These are phyloP conservation scores for Akanthomyces uredinophilus DNA, from an alignment of 2,329 filamentous ascomycete species.

Conservation along the genomic window DNA sequence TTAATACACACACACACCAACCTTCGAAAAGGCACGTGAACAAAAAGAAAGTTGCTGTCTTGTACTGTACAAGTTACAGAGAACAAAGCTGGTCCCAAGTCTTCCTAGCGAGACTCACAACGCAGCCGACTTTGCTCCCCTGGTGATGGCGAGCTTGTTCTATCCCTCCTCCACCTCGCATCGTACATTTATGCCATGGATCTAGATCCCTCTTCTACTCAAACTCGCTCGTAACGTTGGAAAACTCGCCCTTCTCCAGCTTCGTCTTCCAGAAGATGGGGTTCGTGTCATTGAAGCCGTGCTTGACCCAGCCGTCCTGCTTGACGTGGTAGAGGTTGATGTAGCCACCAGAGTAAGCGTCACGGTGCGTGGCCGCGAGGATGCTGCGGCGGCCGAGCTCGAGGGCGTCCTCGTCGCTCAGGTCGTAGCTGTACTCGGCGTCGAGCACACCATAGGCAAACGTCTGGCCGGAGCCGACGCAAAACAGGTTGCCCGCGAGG, in stretches of 20 bases:
- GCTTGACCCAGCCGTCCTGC: conserved; percentile 98
- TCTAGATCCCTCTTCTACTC: conserved; percentile 35
- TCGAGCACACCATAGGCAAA: conserved; percentile 98
- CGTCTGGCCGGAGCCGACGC: conserved; percentile 95
- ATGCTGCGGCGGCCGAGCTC: conserved; percentile 90
- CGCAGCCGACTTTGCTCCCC: neutral
- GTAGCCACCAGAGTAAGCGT: conserved; percentile 97
- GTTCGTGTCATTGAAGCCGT: conserved; percentile 97
- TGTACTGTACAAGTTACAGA: conserved; percentile 26
- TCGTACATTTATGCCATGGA: neutral
- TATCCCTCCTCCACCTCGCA: neutral
- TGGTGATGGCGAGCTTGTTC: neutral
- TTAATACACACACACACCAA: neutral
- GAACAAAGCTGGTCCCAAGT: neutral
- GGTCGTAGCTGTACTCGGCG: conserved; percentile 87
- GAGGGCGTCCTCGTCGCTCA: conserved; percentile 81
- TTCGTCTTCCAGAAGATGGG: conserved; percentile 99
- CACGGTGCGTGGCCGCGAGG: conserved; percentile 89
- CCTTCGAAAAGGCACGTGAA: neutral
- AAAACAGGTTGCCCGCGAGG: conserved; percentile 91
- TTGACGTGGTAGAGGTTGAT: conserved; percentile 99
- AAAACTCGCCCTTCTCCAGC: conserved; percentile 97
- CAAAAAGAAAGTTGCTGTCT: conserved; percentile 14
- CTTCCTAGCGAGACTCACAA: neutral
- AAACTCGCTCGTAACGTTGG: conserved; percentile 79